These are phyloP conservation scores for Boletus sp. DNA, from an alignment of 768 basidiomycete genomes.

Conservation along the genomic window DNA sequence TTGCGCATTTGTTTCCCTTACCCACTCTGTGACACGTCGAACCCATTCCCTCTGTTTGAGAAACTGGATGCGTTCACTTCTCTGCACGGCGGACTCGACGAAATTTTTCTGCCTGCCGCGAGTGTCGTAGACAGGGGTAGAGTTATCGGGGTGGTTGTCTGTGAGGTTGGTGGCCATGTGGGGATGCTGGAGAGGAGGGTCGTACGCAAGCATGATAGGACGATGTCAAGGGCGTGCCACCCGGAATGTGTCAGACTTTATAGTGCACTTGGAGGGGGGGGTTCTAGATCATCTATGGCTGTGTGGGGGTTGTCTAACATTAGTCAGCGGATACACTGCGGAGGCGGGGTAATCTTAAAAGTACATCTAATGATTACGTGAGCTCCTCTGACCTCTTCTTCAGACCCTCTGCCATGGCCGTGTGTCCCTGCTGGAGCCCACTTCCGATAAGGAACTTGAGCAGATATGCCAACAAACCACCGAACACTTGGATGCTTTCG, in stretches of 20 bases:
- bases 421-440: constrained; percentile 44
- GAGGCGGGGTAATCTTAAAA: background rate
- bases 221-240: constrained; percentile 5
- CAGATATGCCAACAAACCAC: constrained; percentile 52
- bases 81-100: constrained; percentile 44
- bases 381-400: constrained; percentile 48
- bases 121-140: constrained; percentile 36
- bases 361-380: background rate
- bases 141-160: constrained; percentile 1
- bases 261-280: constrained; percentile 12
- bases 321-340: constrained; percentile 9
- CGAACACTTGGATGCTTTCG: constrained; percentile 61
- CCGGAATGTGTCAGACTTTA: constrained; percentile 14
- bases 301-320: constrained; percentile 24
- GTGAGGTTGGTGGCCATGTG: constrained; percentile 13
- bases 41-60: constrained; percentile 46
- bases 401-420: constrained; percentile 54
- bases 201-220: constrained; percentile 20
- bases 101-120: constrained; percentile 45
- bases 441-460: constrained; percentile 43
- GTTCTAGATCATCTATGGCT: constrained; percentile 27
- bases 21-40: constrained; percentile 37
- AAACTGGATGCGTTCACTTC: constrained; percentile 51
- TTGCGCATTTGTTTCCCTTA: constrained; percentile 29
- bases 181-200: background rate